Evolutionary conservation across 1,139 yeast genomes (phyloP), one percentile per base, ranked within the genome.

Genomic region (Debaryomycetaceae sp.): DNA sequence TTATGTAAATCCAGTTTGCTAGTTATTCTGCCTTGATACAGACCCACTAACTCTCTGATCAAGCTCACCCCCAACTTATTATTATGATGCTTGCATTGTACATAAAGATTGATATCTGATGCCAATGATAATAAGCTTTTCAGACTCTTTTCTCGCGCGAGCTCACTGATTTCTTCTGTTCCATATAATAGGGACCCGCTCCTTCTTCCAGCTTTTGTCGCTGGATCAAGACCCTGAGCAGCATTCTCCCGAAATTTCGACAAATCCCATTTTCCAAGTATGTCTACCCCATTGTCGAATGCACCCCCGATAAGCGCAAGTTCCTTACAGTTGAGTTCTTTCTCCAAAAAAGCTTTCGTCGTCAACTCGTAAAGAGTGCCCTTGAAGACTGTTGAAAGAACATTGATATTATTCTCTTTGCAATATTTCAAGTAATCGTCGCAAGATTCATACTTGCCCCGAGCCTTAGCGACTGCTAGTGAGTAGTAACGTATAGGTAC

Each of bases 361-460:
- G 78, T 68, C 37, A 81, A 66, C 55, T 87, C 95, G 56, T 86
- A 87, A 6, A 86, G 57, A 1, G 87, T 83, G 1, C 96, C 96
- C 51, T 73, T 69, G 56, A 84, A 84, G 0, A 78, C 81, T 0
- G 83, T 70, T 0, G 87, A 58, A 5, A 48, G 50, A 2, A 62
- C 42, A 43, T 59, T 58, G 5, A 62, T 44, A 6, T 55, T 48
- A 38, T 58, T 62, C 4, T 27, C 24, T 37, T 51, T 50, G 50
- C 76, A 71, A 43, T 66, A 59, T 9, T 55, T 46, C 31, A 72
- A 57, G 44, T 70, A 72, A 23, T 57, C 55, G 44, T 56, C 62
- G 42, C 31, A 27, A 8, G 31, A 8, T 8, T 27, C 31, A 11
- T 8, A 27, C 11, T 27, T 27, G 31, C 31, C 31, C 11, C 11